A percentile compares a stretch with the other conserved stretches of the same genome.
phyloP scores from a whole-genome alignment of 805 yeast genomes.

The Pichia insulana region DNA sequence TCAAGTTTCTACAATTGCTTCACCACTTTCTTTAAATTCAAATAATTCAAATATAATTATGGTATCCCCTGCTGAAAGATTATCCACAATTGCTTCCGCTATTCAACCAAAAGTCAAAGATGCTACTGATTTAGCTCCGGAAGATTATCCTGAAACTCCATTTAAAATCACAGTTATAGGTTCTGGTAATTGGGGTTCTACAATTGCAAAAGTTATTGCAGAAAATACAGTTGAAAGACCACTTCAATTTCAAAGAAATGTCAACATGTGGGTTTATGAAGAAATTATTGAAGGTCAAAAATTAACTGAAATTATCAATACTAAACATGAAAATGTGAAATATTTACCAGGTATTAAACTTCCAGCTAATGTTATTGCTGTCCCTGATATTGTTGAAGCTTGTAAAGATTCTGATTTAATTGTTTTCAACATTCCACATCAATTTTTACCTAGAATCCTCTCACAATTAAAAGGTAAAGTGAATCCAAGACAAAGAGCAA shows the following conservation, averaged over 20 bases:
- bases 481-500: slow-evolving; percentile 66
- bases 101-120: slow-evolving; percentile 17
- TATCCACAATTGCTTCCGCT: slow-evolving; percentile 15
- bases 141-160: slow-evolving; percentile 23
- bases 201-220: slow-evolving; percentile 90
- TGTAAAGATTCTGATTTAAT: slow-evolving; percentile 77
- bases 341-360: slow-evolving; percentile 84
- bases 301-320: slow-evolving; percentile 85
- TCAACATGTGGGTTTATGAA: slow-evolving; percentile 96
- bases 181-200: slow-evolving; percentile 98
- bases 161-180: slow-evolving; percentile 74
- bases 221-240: slow-evolving; percentile 75
- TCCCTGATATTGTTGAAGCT: slow-evolving; percentile 71
- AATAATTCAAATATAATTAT: slow-evolving; percentile 6
- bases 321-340: slow-evolving; percentile 86
- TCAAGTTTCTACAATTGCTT: not conserved
- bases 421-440: slow-evolving; percentile 95
- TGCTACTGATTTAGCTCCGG: slow-evolving; percentile 12
- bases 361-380: slow-evolving; percentile 82
- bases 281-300: slow-evolving; percentile 72
- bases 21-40: no score
- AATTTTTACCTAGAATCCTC: slow-evolving; percentile 75
- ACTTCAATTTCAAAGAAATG: slow-evolving; percentile 59
- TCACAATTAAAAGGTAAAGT: slow-evolving; percentile 71
- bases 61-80: slow-evolving; percentile 21